Conservation (phyloP, 2,329 filamentous ascomycete species). For the Capronia coronata region DNA sequence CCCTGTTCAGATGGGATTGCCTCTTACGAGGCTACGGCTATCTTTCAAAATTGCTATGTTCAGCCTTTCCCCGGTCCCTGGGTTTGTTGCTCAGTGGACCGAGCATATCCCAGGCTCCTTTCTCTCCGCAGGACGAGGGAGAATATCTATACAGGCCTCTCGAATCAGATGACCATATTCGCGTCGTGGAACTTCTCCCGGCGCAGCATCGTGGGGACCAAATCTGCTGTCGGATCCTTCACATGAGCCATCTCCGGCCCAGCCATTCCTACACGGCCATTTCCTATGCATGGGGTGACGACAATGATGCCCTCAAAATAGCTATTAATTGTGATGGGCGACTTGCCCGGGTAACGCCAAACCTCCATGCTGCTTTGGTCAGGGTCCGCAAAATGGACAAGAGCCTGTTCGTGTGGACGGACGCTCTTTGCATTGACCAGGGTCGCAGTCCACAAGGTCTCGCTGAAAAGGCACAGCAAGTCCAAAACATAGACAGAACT, state of each 20-base stretch:
- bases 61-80: too few species aligned
- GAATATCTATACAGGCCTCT: not conserved
- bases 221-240: conserved; percentile 4
- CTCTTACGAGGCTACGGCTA: too few species aligned
- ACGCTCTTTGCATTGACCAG: conserved; percentile 21
- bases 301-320: not conserved
- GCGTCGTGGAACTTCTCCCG: conserved; percentile 9
- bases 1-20: too few species aligned
- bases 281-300: conserved; percentile 15
- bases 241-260: not conserved
- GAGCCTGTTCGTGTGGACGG: conserved; percentile 9
- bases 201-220: not conserved
- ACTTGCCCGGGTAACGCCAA: conserved; percentile 6
- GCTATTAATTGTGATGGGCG: conserved; percentile 5
- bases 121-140: too few species aligned
- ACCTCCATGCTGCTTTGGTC: conserved; percentile 6
- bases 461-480: conserved; percentile 3
- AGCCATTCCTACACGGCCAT: conserved; percentile 7
- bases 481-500: conserved; percentile 14
- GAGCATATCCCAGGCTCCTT: too few species aligned
- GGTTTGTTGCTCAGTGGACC: too few species aligned
- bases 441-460: not conserved
- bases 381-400: not conserved
- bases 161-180: conserved; percentile 3
- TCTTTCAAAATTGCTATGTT: too few species aligned